Evolutionary conservation across 768 basidiomycete species (phyloP).

Genomic region (Phanerodontia chrysosporium): DNA sequence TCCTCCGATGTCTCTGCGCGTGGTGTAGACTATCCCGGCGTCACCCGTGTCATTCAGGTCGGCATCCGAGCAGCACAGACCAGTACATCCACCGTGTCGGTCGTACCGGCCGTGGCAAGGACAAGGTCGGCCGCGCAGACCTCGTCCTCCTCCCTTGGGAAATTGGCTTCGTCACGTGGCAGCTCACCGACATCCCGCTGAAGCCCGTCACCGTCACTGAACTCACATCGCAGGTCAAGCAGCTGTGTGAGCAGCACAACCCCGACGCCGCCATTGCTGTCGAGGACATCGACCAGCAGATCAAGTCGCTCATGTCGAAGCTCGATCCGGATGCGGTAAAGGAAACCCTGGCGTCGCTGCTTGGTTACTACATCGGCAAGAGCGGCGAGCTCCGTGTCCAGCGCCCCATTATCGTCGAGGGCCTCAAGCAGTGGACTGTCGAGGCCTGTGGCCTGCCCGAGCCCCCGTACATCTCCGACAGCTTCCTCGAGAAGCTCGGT

Average conservation of each 20-base stretch:
- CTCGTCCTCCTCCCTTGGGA: constrained; percentile 81
- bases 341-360: constrained; percentile 59
- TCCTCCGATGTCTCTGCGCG: constrained; percentile 88
- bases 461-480: constrained; percentile 48
- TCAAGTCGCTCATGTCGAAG: constrained; percentile 27
- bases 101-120: constrained; percentile 69
- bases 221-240: constrained; percentile 40
- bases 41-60: constrained; percentile 88
- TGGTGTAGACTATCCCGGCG: constrained; percentile 85
- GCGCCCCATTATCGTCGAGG: constrained; percentile 44
- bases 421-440: constrained; percentile 58
- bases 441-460: constrained; percentile 47
- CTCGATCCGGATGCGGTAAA: constrained; percentile 49
- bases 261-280: constrained; percentile 11
- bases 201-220: constrained; percentile 50
- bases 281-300: constrained; percentile 25
- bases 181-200: constrained; percentile 66
- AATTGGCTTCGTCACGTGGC: constrained; percentile 55
- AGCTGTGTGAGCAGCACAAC: constrained; percentile 36
- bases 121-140: constrained; percentile 64
- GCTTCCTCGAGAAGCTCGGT: constrained; percentile 43
- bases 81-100: constrained; percentile 86
- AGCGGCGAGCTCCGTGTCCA: constrained; percentile 42
- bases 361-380: constrained; percentile 70
- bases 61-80: constrained; percentile 69